These are phyloP conservation scores for Saprolegnia parasitica DNA, from an alignment of 352 stramenopile species.

Conservation along the genomic window DNA sequence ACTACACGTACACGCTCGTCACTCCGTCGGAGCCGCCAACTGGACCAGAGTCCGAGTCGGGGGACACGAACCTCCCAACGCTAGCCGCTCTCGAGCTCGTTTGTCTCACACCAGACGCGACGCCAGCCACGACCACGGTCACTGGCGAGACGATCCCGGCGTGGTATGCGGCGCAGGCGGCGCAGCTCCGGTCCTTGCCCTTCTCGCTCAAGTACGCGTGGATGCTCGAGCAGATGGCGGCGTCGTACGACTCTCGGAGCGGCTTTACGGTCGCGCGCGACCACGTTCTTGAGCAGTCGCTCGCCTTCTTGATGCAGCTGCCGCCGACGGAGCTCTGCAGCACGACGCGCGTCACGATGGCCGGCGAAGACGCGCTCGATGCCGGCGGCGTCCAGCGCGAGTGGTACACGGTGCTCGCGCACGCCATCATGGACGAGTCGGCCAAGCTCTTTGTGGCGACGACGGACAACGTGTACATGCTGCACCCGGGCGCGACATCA, in stretches of 20 bases:
- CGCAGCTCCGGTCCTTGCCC: conserved; percentile 30
- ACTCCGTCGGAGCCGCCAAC: background rate
- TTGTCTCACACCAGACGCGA: background rate
- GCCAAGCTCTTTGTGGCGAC: conserved; percentile 69
- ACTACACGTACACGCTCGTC: too few species aligned
- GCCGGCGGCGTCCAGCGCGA: conserved; percentile 72
- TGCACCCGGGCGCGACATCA: conserved; percentile 32
- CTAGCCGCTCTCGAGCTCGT: background rate
- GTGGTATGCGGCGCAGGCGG: background rate
- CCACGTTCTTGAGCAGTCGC: conserved; percentile 71
- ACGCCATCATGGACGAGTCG: conserved; percentile 58
- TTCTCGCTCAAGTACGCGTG: conserved; percentile 79
- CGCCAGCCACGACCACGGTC: background rate
- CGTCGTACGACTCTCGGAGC: conserved; percentile 30
- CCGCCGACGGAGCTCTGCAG: conserved; percentile 67
- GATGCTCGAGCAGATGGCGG: conserved; percentile 74
- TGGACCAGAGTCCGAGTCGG: too few species aligned
- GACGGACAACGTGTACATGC: conserved; percentile 57
- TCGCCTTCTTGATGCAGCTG: conserved; percentile 70
- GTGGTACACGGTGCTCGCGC: conserved; percentile 79
- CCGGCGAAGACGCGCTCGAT: conserved; percentile 71
- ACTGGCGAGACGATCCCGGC: background rate
- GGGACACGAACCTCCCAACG: background rate
- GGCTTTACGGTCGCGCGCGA: conserved; percentile 48
- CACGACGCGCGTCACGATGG: conserved; percentile 79